Evolutionary conservation across 2,329 filamentous ascomycete species (phyloP), one percentile per base, ranked within the genome.

Genomic region (Neonectria magnoliae): DNA sequence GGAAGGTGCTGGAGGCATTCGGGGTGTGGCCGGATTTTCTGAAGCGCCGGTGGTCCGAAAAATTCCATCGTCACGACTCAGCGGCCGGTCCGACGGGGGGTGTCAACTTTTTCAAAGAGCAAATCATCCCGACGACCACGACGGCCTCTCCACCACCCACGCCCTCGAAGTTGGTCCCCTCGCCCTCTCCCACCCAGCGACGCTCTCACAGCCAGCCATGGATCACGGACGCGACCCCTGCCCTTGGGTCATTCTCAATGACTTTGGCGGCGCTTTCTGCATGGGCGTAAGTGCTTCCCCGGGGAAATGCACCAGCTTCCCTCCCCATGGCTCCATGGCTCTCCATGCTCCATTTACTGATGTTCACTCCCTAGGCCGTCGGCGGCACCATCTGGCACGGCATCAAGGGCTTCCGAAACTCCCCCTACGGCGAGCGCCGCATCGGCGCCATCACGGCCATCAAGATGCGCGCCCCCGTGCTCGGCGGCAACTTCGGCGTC

Each of bases 221-320:
- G 95, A 99, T 89, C 96, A 98, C 86, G 92, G 93, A 69, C 89
- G 96, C 84, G 96, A 98, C 82, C 96, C 96, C 68, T 98, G 96
- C 83, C 96, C 96, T 61, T 98, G 91, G 91, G 94, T 98, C 77
- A 92, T 96, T 71, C 87, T 98, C 72, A 97, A 94, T 82, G 96
- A 99, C 84, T 98, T 98, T 79, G 96, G 96, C 68, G 96, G 96
- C 82, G 96, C 95, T 62, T 98, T 98, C 77, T 91, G 88, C 78
- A 98, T 98, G 95, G 95, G 95, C 75, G 93, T 96, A 92, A 71
- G 92, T 74, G 42, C 29, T 31, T 22, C 50, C 54, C 14, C 57
- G 14, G 36, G 16, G 13, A 36, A 36, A 36, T 36, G 10, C 31
- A 11, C 10, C 31, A 11, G 31, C 31, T 58, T 2, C 38, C 47